Base-by-base conservation (phyloP, 1,284 basidiomycete species). In the Moniliophthora roreri region DNA sequence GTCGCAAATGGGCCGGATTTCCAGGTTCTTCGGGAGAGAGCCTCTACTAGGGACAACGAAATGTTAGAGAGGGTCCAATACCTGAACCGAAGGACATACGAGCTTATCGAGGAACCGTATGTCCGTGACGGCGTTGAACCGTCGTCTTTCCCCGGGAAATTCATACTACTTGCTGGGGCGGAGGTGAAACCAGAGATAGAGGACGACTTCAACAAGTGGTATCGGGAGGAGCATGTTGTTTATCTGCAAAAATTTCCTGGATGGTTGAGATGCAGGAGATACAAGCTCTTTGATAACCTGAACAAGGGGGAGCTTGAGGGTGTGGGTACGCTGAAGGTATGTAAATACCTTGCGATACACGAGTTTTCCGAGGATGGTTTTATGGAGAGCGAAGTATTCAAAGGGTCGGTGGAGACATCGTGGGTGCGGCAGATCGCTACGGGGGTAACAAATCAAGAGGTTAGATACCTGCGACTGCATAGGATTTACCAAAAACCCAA, bases 1-100 rank as follows among this genome's bases (percentile, higher is more conserved):
- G 51, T 50, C n/a, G 55, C 55, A 15, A 49, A 53, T 36, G 55
- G 55, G 24, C 55, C 55, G 39, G 55, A 56, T 47, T 56, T 53
- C 39, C 51, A 56, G 38, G 54, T 48, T 18, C 47, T 56, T 32
- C 48, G 40, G 26, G 51, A 41, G 7, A 56, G 50, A 2, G 55
- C 48, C 15, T 56, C 55, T 5, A 51, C 44, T n/a, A 49, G 55
- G 35, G 55, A 56, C 16, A 53, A 50, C 10, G 36, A 32, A 18
- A 45, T 56, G 38, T 41, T 56, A 13, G 24, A n/a, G 16, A 48
- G 40, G 16, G 21, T 56, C 1, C 42, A 56, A 24, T 56, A 37
- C 41, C 38, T 51, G 9, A 56, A 52, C 34, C 51, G 55, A 20
- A 35, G 55, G 21, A 28, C 55, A 1, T 56, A 56, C 39, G 38